phyloP scores from a whole-genome alignment of 1,139 yeast genomes.

The Zhuliangozyma blackwelliae region DNA sequence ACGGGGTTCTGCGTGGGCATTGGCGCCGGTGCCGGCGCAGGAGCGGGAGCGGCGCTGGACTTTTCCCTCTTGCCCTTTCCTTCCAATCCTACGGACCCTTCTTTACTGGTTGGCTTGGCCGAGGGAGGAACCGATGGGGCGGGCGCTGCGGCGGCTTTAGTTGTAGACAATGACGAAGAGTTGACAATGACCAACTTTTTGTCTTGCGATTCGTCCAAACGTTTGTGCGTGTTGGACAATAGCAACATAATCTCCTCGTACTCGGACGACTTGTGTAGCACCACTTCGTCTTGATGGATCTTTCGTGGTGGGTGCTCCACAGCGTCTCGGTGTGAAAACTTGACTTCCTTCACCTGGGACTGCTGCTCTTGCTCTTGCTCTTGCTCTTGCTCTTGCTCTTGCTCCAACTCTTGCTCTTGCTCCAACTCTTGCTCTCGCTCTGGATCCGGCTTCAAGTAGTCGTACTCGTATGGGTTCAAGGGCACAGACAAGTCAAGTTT shows the following conservation, averaged over 20 bases:
- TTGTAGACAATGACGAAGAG: slow-evolving; percentile 17
- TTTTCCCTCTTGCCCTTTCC: slow-evolving; percentile 25
- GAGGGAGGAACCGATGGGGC: slow-evolving; percentile 7
- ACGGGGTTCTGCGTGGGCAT: slow-evolving; percentile 13
- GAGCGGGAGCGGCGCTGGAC: slow-evolving; percentile 13
- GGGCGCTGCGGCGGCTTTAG: slow-evolving; percentile 13
- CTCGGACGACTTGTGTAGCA: slow-evolving; percentile 71
- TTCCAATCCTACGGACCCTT: slow-evolving; percentile 19
- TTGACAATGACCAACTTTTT: slow-evolving; percentile 42
- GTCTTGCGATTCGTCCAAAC: slow-evolving; percentile 35
- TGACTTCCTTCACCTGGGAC: slow-evolving; percentile 32
- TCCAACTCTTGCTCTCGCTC: no score
- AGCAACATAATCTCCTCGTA: slow-evolving; percentile 84
- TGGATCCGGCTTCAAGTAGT: slow-evolving; percentile 44
- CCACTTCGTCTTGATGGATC: slow-evolving; percentile 43
- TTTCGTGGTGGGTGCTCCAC: slow-evolving; percentile 40
- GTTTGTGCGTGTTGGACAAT: slow-evolving; percentile 38
- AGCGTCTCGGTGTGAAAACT: slow-evolving; percentile 44
- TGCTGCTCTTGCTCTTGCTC: no score
- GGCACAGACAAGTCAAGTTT: slow-evolving; percentile 73
- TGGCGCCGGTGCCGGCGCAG: slow-evolving; percentile 17
- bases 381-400: no score
- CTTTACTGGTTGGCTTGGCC: slow-evolving; percentile 17
- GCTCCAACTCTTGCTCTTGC: slow-evolving; percentile 27
- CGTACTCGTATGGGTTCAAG: slow-evolving; percentile 57